Base-by-base conservation (phyloP, 2,329 filamentous ascomycete genomes). In the Diaporthe amygdali region DNA sequence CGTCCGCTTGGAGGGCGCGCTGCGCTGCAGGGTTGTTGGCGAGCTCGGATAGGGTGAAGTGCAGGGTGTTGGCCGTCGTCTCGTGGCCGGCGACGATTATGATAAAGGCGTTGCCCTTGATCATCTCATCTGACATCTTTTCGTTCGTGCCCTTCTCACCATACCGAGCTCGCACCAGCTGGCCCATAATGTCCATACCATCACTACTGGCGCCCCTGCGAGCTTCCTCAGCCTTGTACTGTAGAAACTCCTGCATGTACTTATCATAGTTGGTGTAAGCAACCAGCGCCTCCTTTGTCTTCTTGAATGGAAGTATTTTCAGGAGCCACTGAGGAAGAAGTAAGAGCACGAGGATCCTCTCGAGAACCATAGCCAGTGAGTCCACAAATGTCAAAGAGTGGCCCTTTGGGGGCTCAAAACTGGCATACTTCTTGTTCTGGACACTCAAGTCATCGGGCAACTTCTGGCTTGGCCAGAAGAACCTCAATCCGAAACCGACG, bases 81-180 rank as follows among this genome's bases (percentile, higher is more conserved):
- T 96, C 94, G 80, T 96, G 93, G 15, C 94, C 94, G 0, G 94
- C 93, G 1, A 95, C 84, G 72, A 89, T 85, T 81, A 91, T 89
- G 75, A 91, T 84, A 73, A 92, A 92, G 25, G 92, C 90, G 77
- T 95, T 95, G 64, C 92, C 92, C 34, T 93, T 82, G 71, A 95
- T 91, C 69, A 95, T 92, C 5, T 86, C 85, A 73, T 91, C 88
- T 6, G 82, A 85, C n/a, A 92, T 80, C 22, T 79, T 75, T 41
- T 75, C 25, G 70, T 69, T 1, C 49, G 74, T 75, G 15, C 72
- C 70, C 37, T 72, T 46, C 14, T 77, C 74, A 41, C 79, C 79
- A 73, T 83, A 83, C 27, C 82, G 85, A 5, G 82, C 82, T 30
- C 84, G 82, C 12, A 85, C 84, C 9, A 89, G 80, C 69, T 87